phyloP scores from a whole-genome alignment of 306 rosid species.

The Pyrus bretschneideri region DNA sequence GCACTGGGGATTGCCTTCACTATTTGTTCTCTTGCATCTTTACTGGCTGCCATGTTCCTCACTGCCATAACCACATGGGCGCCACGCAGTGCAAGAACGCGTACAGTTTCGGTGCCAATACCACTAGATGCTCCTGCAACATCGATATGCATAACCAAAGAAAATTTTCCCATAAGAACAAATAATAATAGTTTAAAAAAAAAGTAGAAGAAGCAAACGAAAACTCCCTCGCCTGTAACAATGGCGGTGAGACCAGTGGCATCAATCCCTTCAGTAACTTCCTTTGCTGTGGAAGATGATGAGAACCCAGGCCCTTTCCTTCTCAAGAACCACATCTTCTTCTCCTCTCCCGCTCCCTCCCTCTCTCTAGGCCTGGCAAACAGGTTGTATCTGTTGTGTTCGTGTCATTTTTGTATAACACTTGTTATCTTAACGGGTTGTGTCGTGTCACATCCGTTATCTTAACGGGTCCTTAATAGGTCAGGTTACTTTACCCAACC shows the following conservation, averaged over 20 bases:
- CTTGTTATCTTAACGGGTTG: too few relatives aligned
- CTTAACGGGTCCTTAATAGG: too few relatives aligned
- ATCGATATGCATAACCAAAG: constrained; percentile 10
- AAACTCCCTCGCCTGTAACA: constrained; percentile 50
- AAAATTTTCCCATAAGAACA: not conserved
- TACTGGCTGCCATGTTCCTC: constrained; percentile 49
- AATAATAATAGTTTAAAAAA: not conserved
- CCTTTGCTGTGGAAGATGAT: constrained; percentile 61
- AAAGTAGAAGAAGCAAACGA: not conserved
- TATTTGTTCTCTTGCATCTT: constrained; percentile 44
- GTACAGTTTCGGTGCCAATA: constrained; percentile 67
- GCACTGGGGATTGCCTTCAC: constrained; percentile 61
- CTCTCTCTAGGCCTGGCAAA: too few relatives aligned
- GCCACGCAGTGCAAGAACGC: constrained; percentile 85
- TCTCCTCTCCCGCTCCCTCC: too few relatives aligned
- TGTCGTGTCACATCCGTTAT: too few relatives aligned
- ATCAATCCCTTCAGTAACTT: constrained; percentile 65
- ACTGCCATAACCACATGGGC: constrained; percentile 76
- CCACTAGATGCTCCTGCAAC: constrained; percentile 79
- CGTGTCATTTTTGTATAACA: too few relatives aligned
- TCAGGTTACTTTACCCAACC: too few relatives aligned
- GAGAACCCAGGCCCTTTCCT: constrained; percentile 70
- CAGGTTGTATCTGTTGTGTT: too few relatives aligned
- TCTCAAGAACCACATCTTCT: constrained; percentile 58
- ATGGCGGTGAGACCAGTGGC: constrained; percentile 75